A percentile compares a stretch with the other conserved stretches of the same genome.
Conservation (phyloP, 495 filamentous ascomycete genomes). For the Mycothermus thermophilus region DNA sequence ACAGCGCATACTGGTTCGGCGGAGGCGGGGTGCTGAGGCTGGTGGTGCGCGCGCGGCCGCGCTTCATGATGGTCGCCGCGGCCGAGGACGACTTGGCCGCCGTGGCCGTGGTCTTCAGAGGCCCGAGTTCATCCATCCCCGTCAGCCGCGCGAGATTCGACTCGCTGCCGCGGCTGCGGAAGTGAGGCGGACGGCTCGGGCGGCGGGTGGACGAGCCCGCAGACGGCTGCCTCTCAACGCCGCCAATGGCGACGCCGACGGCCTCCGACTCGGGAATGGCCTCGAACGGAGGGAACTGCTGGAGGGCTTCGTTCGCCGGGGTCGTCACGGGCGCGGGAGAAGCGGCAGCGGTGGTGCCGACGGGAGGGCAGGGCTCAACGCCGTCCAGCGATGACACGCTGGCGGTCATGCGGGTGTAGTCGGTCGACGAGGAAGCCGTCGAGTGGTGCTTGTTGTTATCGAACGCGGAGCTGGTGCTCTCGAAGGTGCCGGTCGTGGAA, state of each 20-base stretch:
- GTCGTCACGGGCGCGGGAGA: no score
- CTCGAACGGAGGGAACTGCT: slow-evolving; percentile 15
- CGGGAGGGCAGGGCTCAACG: no score
- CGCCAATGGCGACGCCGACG: no score
- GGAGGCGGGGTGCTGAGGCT: slow-evolving; percentile 27
- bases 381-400: slow-evolving; percentile 31
- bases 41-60: slow-evolving; percentile 21
- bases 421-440: slow-evolving; percentile 27
- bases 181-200: slow-evolving; percentile 7
- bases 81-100: background rate
- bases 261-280: slow-evolving; percentile 17
- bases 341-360: no score
- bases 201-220: background rate
- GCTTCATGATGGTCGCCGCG: background rate
- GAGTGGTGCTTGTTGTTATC: slow-evolving; percentile 28
- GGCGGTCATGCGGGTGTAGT: slow-evolving; percentile 28
- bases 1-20: slow-evolving; percentile 29
- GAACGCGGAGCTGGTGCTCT: slow-evolving; percentile 17
- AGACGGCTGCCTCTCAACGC: slow-evolving; percentile 8
- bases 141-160: slow-evolving; percentile 14
- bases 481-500: slow-evolving; percentile 29
- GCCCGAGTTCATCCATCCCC: slow-evolving; percentile 7
- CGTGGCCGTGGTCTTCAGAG: slow-evolving; percentile 12
- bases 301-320: slow-evolving; percentile 14
- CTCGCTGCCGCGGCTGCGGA: slow-evolving; percentile 18